These are phyloP conservation scores for Ceratocystis colombiana DNA, from an alignment of 2,329 filamentous ascomycete species.

Conservation along the genomic window DNA sequence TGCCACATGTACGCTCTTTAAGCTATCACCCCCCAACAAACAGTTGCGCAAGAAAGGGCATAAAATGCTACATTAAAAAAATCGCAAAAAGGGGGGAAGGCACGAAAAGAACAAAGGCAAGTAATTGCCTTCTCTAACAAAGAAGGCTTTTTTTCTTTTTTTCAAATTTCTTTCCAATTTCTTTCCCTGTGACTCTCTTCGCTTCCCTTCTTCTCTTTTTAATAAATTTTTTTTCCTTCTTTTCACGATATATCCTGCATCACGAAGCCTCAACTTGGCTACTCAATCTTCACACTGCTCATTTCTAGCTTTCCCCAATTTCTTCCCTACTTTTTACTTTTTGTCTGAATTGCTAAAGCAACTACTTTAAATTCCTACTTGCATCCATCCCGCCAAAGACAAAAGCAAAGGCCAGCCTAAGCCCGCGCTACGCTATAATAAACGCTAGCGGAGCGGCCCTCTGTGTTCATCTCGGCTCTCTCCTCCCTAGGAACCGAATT, in stretches of 20 bases:
- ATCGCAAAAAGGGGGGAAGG: neutral
- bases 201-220: neutral
- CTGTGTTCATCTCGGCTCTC: neutral
- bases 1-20: conserved; percentile 11
- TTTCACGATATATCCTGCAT: neutral
- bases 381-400: neutral
- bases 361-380: conserved; percentile 1
- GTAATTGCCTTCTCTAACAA: neutral
- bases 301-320: neutral
- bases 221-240: neutral
- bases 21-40: neutral
- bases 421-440: neutral
- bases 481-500: neutral
- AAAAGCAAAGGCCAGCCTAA: conserved; percentile 2
- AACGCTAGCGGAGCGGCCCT: neutral
- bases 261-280: neutral
- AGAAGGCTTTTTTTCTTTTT: neutral
- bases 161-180: neutral
- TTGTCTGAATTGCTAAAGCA: neutral
- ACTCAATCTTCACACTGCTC: neutral
- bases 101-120: conserved; percentile 4
- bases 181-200: neutral
- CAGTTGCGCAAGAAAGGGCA: neutral
- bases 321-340: neutral
- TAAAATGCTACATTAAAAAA: neutral